Evolutionary conservation across 2,329 filamentous ascomycete genomes (phyloP).

Genomic region (Cordyceps militaris): DNA sequence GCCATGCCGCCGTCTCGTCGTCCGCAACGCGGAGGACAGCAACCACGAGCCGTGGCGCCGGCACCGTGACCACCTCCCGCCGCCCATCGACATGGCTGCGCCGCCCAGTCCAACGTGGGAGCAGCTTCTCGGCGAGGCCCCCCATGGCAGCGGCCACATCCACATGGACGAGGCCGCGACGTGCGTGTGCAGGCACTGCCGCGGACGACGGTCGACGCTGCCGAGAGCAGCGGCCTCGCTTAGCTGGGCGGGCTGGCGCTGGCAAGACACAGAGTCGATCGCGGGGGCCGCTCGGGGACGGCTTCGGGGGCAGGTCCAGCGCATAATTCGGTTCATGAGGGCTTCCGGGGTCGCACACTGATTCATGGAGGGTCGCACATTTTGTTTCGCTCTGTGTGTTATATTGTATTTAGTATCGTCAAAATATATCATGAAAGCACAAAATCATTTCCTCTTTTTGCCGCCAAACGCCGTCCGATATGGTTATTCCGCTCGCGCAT

Average conservation of each 20-base stretch:
- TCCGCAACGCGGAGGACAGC: no score
- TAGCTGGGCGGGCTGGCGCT: background rate
- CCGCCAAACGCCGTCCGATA: conserved; percentile 1
- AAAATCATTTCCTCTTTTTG: background rate
- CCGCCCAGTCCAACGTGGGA: background rate
- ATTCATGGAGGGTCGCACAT: background rate
- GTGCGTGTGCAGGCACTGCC: background rate
- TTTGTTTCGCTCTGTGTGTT: background rate
- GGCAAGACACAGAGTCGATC: background rate
- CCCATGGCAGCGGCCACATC: background rate
- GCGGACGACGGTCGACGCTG: background rate
- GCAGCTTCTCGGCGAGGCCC: background rate
- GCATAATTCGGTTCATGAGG: background rate
- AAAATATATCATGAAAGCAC: background rate
- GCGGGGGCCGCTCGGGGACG: background rate
- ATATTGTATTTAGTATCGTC: background rate
- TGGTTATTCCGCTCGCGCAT: background rate
- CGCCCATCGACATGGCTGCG: background rate
- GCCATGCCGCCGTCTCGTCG: no score
- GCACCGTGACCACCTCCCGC: background rate
- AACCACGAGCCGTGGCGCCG: no score
- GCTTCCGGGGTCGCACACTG: background rate
- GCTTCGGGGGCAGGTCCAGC: background rate
- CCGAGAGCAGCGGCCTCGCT: no score
- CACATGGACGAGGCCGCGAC: no score